A percentile compares a stretch with the other conserved stretches of the same genome.
Conservation (phyloP, 2,329 filamentous ascomycete genomes). For the Cladosporium oxysporum region DNA sequence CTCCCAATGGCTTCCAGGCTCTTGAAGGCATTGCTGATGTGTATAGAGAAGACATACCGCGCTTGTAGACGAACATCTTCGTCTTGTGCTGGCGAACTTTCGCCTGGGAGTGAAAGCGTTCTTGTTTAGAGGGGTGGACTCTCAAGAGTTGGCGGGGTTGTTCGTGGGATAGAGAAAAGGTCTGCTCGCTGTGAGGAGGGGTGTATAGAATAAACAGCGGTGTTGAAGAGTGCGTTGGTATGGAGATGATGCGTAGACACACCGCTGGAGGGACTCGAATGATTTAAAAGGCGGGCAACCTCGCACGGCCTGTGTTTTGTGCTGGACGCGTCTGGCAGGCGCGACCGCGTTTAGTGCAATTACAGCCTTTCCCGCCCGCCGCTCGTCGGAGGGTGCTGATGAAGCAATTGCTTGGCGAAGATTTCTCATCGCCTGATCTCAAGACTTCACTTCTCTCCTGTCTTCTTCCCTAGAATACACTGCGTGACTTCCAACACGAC, state of each 20-base stretch:
- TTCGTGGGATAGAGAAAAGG: neutral
- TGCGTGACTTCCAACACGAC: neutral
- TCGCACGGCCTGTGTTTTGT: constrained; percentile 2
- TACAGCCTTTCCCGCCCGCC: neutral
- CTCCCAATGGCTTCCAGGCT: neutral
- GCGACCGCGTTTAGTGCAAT: constrained; percentile 6
- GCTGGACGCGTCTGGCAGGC: constrained; percentile 8
- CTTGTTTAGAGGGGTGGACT: constrained; percentile 14
- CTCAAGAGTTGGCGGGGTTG: constrained; percentile 2
- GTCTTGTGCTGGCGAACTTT: constrained; percentile 24
- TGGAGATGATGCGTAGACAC: constrained; percentile 18
- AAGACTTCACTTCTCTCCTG: constrained; percentile 5
- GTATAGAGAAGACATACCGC: constrained; percentile 49
- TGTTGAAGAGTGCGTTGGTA: constrained; percentile 10
- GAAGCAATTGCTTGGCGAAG: constrained; percentile 14
- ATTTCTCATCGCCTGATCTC: constrained; percentile 16
- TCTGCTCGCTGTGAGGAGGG: constrained; percentile 3
- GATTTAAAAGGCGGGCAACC: constrained; percentile 19
- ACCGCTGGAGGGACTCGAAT: constrained; percentile 10
- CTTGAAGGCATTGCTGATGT: neutral
- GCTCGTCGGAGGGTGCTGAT: neutral
- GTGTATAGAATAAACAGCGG: neutral
- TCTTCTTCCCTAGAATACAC: constrained; percentile 4
- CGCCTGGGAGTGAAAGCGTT: constrained; percentile 13
- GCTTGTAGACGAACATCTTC: constrained; percentile 64